Base-by-base conservation (phyloP, 352 stramenopile species). In the Phytophthora idaei region DNA sequence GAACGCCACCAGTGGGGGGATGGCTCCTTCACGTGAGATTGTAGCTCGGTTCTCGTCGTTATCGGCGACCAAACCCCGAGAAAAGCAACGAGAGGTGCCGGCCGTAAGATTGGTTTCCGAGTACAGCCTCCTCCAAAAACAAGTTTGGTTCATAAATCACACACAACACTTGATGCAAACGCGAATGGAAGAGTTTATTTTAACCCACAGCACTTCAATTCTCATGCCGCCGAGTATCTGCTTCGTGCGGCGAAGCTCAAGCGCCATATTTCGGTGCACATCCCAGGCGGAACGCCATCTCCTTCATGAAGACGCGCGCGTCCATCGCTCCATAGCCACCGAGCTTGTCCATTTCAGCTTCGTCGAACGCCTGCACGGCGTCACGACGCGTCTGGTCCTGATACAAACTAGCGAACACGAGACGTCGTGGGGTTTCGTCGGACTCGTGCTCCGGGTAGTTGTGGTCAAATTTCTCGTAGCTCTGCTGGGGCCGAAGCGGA, bases 201-300 rank as follows among this genome's bases (percentile, higher is more conserved):
- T 21, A 21, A 21, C 21, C 21, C 21, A 21, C 21, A 21, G 21
- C 21, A 21, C 21, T 21, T 21, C 21, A 21, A 21, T 21, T 21
- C 21, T 21, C 21, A 21, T 21, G 21, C 21, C 21, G 21, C 21
- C 21, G 21, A 21, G 21, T 21, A 21, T 21, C 21, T 21, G 21
- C 21, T 1, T 21, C 21, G 21, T 21, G 21, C 45, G 17, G 36
- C 49, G 1, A 17, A 15, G 8, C 10, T 74, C 58, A 90, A n/a
- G 86, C 86, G 15, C 86, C 86, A 61, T 94, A 94, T 67, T 94
- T 94, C 2, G 86, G 86, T 2, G 81, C 80, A 17, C 76, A 86
- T 8, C 86, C 86, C 31, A 94, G 75, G 14, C 86, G 84, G 62
- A 94, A 94, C 1, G 86, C 86, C 65, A 90, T 78, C 65, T 94